Conservation (phyloP, 2,329 filamentous ascomycete genomes). For the Aquanectria penicillioides region DNA sequence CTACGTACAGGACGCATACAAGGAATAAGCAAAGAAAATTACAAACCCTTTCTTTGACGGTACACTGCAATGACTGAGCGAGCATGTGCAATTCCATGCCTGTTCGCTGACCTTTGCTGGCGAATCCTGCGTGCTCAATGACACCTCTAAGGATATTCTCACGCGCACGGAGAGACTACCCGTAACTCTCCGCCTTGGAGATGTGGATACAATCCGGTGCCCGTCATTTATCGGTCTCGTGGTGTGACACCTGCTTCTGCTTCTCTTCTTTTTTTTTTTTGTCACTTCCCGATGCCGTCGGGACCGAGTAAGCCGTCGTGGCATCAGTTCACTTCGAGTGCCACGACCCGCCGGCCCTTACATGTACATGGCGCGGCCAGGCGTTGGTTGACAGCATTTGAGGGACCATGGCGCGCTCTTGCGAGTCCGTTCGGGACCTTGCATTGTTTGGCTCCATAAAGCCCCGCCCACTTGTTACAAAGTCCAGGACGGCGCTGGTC, state of each 20-base stretch:
- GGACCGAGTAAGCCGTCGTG: background rate
- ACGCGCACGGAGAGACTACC: too few relatives aligned
- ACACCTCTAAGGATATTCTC: too few relatives aligned
- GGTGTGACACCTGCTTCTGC: too few relatives aligned
- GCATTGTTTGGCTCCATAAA: background rate
- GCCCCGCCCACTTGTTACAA: background rate
- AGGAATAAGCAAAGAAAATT: too few relatives aligned
- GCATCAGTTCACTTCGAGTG: background rate
- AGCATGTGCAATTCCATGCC: background rate
- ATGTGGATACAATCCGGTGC: too few relatives aligned
- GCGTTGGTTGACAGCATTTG: background rate
- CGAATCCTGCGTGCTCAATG: background rate
- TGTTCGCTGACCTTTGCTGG: background rate
- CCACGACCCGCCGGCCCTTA: slow-evolving; percentile 4
- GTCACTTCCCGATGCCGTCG: background rate
- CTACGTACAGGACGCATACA: too few relatives aligned
- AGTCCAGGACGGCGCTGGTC: background rate
- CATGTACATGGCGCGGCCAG: too few relatives aligned
- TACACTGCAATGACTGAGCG: too few relatives aligned
- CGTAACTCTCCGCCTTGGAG: background rate
- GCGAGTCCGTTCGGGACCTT: slow-evolving; percentile 9
- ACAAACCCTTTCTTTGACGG: too few relatives aligned
- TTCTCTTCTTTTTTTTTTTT: background rate
- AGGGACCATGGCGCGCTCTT: slow-evolving; percentile 1
- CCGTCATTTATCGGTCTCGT: too few relatives aligned